Conservation (phyloP, 257 asterid genomes). For the Paulownia fortunei region DNA sequence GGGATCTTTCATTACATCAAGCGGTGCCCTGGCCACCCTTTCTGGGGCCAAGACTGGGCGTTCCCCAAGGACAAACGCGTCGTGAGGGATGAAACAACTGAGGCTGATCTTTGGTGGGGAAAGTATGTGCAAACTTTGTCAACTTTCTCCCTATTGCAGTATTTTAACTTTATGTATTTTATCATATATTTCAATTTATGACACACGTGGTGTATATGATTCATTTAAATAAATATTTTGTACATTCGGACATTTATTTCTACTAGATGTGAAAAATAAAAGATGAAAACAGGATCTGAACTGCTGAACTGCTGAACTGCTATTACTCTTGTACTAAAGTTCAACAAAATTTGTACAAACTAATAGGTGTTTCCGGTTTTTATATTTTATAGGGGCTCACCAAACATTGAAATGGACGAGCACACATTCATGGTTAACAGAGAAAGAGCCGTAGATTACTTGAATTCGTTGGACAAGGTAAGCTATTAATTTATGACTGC, state of each 20-base stretch:
- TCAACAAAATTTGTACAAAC: background rate
- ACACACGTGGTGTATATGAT: too few species aligned
- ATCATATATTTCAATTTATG: too few species aligned
- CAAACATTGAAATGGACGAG: conserved; percentile 97
- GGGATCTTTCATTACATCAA: conserved; percentile 72
- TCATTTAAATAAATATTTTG: too few species aligned
- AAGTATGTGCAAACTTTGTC: conserved; percentile 41
- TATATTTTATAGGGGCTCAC: conserved; percentile 68
- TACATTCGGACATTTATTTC: too few species aligned
- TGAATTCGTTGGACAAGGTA: conserved; percentile 93
- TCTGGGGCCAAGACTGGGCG: conserved; percentile 89
- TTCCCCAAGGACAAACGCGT: conserved; percentile 81
- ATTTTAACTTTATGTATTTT: too few species aligned
- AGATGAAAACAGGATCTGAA: too few species aligned
- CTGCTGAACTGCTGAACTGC: too few species aligned
- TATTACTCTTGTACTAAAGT: too few species aligned
- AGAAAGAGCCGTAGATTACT: conserved; percentile 96
- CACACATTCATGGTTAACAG: conserved; percentile 93
- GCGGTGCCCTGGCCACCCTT: conserved; percentile 75
- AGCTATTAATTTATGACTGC: background rate
- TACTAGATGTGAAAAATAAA: too few species aligned
- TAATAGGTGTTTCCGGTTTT: background rate
- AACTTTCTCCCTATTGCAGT: too few species aligned
- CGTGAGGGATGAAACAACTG: conserved; percentile 62
- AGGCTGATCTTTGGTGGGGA: conserved; percentile 84